Evolutionary conservation across 192 early-diverging fungal species (phyloP).

Genomic region (Umbelopsis ramanniana): DNA sequence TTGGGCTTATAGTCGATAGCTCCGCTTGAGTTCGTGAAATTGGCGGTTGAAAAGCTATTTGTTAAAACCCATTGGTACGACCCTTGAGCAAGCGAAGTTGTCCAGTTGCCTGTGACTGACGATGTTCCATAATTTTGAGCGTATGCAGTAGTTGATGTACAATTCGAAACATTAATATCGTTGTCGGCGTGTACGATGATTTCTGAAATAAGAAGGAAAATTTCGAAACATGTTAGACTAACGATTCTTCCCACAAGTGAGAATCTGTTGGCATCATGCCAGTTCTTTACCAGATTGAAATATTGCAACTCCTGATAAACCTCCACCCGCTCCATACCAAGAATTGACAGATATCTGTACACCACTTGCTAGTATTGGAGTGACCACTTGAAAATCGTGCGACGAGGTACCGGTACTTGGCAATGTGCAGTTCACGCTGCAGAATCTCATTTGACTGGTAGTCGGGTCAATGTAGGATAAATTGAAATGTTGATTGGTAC

Average conservation of each 20-base stretch:
- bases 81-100: conserved; percentile 25
- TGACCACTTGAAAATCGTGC: conserved; percentile 50
- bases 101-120: conserved; percentile 30
- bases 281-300: conserved; percentile 36
- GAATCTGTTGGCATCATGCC: background rate
- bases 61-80: conserved; percentile 32
- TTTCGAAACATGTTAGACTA: background rate
- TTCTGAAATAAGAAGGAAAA: background rate
- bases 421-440: conserved; percentile 42
- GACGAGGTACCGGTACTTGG: conserved; percentile 33
- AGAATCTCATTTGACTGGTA: conserved; percentile 45
- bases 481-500: conserved; percentile 57
- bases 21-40: conserved; percentile 19
- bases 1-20: conserved; percentile 33
- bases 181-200: conserved; percentile 9
- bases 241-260: too few relatives aligned
- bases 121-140: background rate
- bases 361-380: conserved; percentile 49
- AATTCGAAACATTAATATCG: conserved; percentile 2
- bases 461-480: conserved; percentile 67
- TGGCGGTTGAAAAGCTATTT: conserved; percentile 6
- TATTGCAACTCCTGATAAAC: conserved; percentile 32
- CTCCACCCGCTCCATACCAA: conserved; percentile 41
- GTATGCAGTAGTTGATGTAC: background rate
- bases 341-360: conserved; percentile 52